Percentiles rank a stretch among this genome's conserved stretches.
phyloP scores from a whole-genome alignment of 805 yeast genomes.

The Candida nonsorbophila region DNA sequence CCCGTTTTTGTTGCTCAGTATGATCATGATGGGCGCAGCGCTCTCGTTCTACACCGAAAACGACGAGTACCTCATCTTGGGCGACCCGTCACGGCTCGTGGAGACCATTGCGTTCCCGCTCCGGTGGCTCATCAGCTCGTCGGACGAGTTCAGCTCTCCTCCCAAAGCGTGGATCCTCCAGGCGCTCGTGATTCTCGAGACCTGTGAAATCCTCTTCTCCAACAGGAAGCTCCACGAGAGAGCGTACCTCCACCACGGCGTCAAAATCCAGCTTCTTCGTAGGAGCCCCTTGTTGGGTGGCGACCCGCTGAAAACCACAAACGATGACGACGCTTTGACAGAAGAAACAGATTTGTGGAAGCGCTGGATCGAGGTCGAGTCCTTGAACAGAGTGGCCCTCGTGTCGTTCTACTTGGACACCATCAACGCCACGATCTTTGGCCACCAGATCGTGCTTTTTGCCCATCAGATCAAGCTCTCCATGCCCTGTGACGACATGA shows the following conservation, averaged over 20 bases:
- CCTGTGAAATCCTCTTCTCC: constrained; percentile 64
- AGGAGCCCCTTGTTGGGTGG: constrained; percentile 27
- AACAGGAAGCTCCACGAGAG: constrained; percentile 66
- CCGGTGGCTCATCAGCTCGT: constrained; percentile 61
- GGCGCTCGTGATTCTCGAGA: constrained; percentile 61
- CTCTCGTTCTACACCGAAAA: constrained; percentile 17
- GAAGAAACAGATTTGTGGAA: constrained; percentile 12
- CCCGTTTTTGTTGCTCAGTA: constrained; percentile 45
- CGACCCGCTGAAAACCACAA: constrained; percentile 18
- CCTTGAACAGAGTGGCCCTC: constrained; percentile 20
- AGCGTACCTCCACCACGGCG: constrained; percentile 79
- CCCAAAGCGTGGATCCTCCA: constrained; percentile 69
- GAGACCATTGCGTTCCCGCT: constrained; percentile 48
- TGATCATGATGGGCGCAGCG: constrained; percentile 51
- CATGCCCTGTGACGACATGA: constrained; percentile 15
- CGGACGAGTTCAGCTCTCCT: constrained; percentile 65
- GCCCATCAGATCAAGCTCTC: constrained; percentile 19
- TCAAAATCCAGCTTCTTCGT: constrained; percentile 25
- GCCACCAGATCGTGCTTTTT: constrained; percentile 15
- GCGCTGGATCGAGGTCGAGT: constrained; percentile 28
- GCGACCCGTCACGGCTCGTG: constrained; percentile 25
- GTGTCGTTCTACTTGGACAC: constrained; percentile 29
- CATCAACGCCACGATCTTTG: constrained; percentile 23
- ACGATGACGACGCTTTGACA: constrained; percentile 8
- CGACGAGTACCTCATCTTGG: constrained; percentile 4